Evolutionary conservation across 1,284 basidiomycete species (phyloP).

Genomic region (Austroboletus novae-zelandiae): DNA sequence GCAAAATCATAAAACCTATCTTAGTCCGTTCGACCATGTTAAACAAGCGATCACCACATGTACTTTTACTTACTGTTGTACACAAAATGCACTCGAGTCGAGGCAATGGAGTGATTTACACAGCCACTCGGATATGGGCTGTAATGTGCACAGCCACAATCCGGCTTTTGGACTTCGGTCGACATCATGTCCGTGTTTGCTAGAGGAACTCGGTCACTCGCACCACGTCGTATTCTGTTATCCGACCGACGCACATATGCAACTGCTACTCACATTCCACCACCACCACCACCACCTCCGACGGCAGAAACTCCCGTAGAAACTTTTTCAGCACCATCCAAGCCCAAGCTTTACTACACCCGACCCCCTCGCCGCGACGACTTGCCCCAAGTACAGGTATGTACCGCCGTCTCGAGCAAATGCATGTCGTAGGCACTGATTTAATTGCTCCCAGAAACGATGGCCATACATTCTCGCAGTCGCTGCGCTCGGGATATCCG

Average conservation of each 20-base stretch:
- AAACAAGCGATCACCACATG: no score
- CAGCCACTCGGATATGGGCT: conserved; percentile 3
- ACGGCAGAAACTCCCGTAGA: conserved; percentile 21
- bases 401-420: neutral
- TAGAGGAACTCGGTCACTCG: conserved; percentile 9
- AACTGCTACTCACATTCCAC: conserved; percentile 18
- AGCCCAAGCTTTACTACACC: conserved; percentile 32
- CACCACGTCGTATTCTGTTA: conserved; percentile 6
- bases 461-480: conserved; percentile 63
- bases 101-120: neutral
- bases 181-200: conserved; percentile 12
- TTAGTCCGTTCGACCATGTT: no score
- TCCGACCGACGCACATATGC: conserved; percentile 14
- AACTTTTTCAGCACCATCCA: conserved; percentile 35
- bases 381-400: conserved; percentile 44
- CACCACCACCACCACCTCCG: conserved; percentile 28
- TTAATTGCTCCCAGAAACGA: conserved; percentile 30
- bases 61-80: no score
- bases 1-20: no score
- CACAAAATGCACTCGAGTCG: no score
- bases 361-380: conserved; percentile 38
- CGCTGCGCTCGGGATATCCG: conserved; percentile 51
- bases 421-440: neutral
- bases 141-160: conserved; percentile 3
- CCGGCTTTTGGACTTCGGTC: neutral